Evolutionary conservation across 805 yeast genomes (phyloP), one percentile per base, ranked within the genome.

Genomic region (Blastobotrys parvus): DNA sequence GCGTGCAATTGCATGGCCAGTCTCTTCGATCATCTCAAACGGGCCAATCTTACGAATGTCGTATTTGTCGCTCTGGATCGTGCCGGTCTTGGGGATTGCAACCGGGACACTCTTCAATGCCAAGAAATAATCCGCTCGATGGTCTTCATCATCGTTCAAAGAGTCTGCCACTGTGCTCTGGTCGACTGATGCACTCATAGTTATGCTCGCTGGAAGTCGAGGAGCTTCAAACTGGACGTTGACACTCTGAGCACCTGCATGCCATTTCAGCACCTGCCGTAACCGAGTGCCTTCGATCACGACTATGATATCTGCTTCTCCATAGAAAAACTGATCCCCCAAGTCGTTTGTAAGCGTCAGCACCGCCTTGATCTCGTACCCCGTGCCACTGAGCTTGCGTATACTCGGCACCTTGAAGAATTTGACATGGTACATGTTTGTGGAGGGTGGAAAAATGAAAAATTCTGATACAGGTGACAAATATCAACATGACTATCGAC

Each of bases 1-100:
- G 30, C 69, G 53, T 13, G 71, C 72, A 22, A 69, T 63, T 40
- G 60, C 63, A 31, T 67, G 61, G 2, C 70, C 67, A 0, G 63
- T 47, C 37, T 69, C 71, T 43, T 69, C 72, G 23, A 46, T 47
- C 22, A 67, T 42, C 21, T 21, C 41, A 13, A 50, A 16, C 11
- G 41, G 21, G 21, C 36, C n/a, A 31, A 25, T 3, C 37, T 32
- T 16, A 7, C 37, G 42, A 5, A 31, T 15, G 13, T 34, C 42
- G 10, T n/a, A 13, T 31, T 39, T 39, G 3, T 39, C 42, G 22
- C 32, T 19, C 18, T 20, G n/a, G 16, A 17, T 15, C 16, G 10
- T 19, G 15, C 29, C 16, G 4, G 5, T 17, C 22, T 35, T 15
- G 7, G 30, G 30, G 2, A 36, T 20, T 3, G 4, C 15, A 8